Conservation (phyloP, 2,329 filamentous ascomycete species). For the Lasiodiplodia sp. region DNA sequence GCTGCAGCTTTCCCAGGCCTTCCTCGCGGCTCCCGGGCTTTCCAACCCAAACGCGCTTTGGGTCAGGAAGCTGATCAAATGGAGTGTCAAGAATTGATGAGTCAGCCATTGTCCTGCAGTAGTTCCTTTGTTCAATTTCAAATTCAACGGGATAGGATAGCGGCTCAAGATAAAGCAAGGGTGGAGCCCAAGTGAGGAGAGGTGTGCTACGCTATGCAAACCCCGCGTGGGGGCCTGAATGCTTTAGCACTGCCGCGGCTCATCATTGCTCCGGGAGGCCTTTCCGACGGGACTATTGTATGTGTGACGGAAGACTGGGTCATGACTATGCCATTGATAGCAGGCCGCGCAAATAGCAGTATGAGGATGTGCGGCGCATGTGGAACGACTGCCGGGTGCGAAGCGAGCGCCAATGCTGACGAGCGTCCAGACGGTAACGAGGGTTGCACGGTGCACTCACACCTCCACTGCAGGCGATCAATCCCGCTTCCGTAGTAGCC, state of each 20-base stretch:
- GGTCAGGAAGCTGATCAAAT: conserved; percentile 58
- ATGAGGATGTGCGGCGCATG: conserved; percentile 21
- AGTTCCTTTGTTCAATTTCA: background rate
- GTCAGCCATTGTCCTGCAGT: background rate
- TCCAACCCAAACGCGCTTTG: conserved; percentile 57
- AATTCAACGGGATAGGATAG: background rate
- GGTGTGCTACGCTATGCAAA: background rate
- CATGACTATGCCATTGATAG: background rate
- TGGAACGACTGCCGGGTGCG: background rate
- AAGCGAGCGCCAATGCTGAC: conserved; percentile 9
- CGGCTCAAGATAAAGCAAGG: conserved; percentile 10
- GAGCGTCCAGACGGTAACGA: background rate
- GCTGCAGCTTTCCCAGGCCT: conserved; percentile 63
- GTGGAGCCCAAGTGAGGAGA: background rate
- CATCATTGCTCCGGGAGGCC: background rate
- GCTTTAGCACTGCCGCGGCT: background rate
- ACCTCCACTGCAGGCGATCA: conserved; percentile 1
- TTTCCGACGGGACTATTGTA: background rate
- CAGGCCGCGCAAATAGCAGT: background rate
- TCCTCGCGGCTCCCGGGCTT: conserved; percentile 57
- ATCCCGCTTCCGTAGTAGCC: conserved; percentile 16
- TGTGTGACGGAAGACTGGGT: background rate
- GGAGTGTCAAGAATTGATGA: conserved; percentile 33
- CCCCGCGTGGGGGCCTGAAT: background rate
- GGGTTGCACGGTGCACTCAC: conserved; percentile 17